phyloP scores from a whole-genome alignment of 129 eudicot species.

The Logfia minima region DNA sequence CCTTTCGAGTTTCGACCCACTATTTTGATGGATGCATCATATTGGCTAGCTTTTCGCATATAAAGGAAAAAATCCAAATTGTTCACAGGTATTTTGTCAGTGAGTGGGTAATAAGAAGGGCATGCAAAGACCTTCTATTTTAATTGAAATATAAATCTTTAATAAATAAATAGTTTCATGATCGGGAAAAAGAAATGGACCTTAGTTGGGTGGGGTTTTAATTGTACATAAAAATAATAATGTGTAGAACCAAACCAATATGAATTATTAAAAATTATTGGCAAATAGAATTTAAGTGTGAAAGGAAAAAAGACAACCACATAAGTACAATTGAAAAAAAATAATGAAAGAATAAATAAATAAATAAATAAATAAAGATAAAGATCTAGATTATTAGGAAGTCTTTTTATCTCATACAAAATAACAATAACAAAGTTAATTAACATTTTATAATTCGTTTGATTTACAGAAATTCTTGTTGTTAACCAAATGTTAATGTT shows the following conservation, averaged over 20 bases:
- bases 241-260: neutral
- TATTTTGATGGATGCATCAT: neutral
- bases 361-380: no score
- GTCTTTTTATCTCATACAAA: neutral
- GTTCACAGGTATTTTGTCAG: constrained; percentile 3
- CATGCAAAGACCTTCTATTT: neutral
- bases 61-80: neutral
- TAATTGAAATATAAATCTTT: neutral
- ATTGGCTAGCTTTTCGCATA: neutral
- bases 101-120: neutral
- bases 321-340: constrained; percentile 16
- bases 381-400: neutral
- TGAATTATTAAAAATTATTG: constrained; percentile 7
- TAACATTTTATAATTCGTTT: neutral
- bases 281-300: neutral
- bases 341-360: neutral
- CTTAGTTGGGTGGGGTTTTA: constrained; percentile 24
- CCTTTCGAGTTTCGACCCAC: neutral
- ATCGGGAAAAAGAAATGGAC: constrained; percentile 11
- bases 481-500: no score
- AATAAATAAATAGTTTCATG: neutral
- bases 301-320: neutral
- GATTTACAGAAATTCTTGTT: no score
- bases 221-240: constrained; percentile 10
- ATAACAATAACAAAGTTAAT: neutral